A percentile compares a stretch with the other conserved stretches of the same genome.
phyloP scores from a whole-genome alignment of 2,329 filamentous ascomycete genomes.

The Magnaporthiopsis rhizophila region DNA sequence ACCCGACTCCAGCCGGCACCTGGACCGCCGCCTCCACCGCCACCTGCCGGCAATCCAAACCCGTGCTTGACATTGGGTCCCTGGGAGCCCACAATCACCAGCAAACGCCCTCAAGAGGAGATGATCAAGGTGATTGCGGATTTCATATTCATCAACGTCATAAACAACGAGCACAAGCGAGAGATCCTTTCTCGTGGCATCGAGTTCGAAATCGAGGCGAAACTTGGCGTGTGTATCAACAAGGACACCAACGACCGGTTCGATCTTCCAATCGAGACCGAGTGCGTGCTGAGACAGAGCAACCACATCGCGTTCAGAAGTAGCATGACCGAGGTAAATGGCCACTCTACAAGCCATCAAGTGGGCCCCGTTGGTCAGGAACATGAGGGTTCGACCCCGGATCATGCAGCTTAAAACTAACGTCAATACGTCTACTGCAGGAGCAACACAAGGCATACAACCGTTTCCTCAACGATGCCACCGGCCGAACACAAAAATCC shows the following conservation, averaged over 20 bases:
- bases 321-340: constrained; percentile 77
- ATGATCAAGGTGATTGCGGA: constrained; percentile 70
- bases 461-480: constrained; percentile 67
- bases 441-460: constrained; percentile 78
- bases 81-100: constrained; percentile 63
- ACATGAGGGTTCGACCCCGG: too few relatives aligned
- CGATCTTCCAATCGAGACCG: constrained; percentile 57
- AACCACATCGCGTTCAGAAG: constrained; percentile 67
- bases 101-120: constrained; percentile 64
- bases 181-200: constrained; percentile 58
- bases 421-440: constrained; percentile 32
- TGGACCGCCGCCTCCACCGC: constrained; percentile 2
- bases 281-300: constrained; percentile 58
- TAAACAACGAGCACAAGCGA: constrained; percentile 56
- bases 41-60: constrained; percentile 6
- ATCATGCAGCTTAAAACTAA: neutral
- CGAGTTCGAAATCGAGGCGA: constrained; percentile 88
- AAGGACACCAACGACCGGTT: constrained; percentile 64
- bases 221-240: constrained; percentile 75
- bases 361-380: too few relatives aligned
- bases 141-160: constrained; percentile 67
- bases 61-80: constrained; percentile 33
- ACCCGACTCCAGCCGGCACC: constrained; percentile 18
- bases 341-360: neutral
- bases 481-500: constrained; percentile 49